A percentile compares a stretch with the other conserved stretches of the same genome.
Conservation (phyloP, 2,329 filamentous ascomycete genomes). For the Botrytis cinerea region DNA sequence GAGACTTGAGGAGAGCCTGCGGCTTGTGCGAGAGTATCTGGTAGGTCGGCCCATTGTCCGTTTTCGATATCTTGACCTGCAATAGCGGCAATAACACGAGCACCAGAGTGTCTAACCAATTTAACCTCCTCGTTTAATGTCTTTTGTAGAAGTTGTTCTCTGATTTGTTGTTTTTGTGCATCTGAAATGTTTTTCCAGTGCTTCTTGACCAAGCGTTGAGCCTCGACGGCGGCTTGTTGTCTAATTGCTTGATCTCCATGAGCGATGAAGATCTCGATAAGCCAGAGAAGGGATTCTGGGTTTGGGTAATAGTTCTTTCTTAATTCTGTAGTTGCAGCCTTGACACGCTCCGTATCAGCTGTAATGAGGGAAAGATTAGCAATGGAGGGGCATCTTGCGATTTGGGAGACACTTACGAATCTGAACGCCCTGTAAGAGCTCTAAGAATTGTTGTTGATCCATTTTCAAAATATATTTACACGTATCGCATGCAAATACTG, state of each 20-base stretch:
- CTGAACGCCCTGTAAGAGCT: slow-evolving; percentile 84
- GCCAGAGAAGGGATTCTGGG: slow-evolving; percentile 78
- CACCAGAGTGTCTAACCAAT: slow-evolving; percentile 80
- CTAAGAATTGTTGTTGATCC: slow-evolving; percentile 81
- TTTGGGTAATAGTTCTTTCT: slow-evolving; percentile 93
- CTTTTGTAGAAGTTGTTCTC: slow-evolving; percentile 80
- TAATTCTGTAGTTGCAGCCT: slow-evolving; percentile 84
- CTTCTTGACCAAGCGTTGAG: slow-evolving; percentile 76
- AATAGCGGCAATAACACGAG: slow-evolving; percentile 84
- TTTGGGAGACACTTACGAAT: slow-evolving; percentile 65
- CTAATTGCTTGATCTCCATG: slow-evolving; percentile 64
- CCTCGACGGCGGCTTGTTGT: slow-evolving; percentile 90
- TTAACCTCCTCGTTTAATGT: slow-evolving; percentile 77
- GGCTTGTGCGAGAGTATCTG: slow-evolving; percentile 76
- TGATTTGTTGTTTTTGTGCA: slow-evolving; percentile 76
- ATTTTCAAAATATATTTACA: slow-evolving; percentile 47
- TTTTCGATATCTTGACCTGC: slow-evolving; percentile 84
- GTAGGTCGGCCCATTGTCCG: slow-evolving; percentile 81
- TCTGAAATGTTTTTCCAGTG: slow-evolving; percentile 78
- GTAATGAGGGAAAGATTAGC: slow-evolving; percentile 34
- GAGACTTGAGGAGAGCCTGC: slow-evolving; percentile 72
- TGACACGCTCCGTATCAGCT: slow-evolving; percentile 89
- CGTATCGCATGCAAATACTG: slow-evolving; percentile 19
- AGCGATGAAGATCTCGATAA: slow-evolving; percentile 85
- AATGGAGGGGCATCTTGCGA: slow-evolving; percentile 24